Base-by-base conservation (phyloP, 2,329 filamentous ascomycete genomes). In the Fusarium secorum region DNA sequence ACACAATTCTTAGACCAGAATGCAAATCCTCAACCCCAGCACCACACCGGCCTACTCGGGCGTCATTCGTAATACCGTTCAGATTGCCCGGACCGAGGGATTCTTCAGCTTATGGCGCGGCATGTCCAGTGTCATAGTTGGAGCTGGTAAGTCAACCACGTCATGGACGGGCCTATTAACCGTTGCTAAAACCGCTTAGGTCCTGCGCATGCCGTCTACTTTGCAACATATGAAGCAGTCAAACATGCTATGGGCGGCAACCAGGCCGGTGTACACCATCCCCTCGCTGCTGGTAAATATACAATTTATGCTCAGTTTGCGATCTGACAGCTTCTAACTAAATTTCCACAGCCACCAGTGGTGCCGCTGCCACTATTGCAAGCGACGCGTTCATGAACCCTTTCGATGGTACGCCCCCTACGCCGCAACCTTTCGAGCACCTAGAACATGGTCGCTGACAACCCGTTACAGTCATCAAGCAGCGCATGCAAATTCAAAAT, bases 351-450 rank as follows among this genome's bases (percentile, higher is more conserved):
- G 96, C 94, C 68, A 91, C 94, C 70, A 97, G 94, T 79, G 96
- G 96, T 82, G 95, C 96, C 66, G 93, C 93, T 76, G 96, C 96
- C 72, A 98, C 96, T 11, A 98, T 98, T 80, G 93, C 95, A 38
- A 98, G 95, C 80, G 96, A 99, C 85, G 96, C 96, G 59, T 89
- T 99, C 73, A 99, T 99, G 96, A 99, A 98, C 79, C 96, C 96
- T 26, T 99, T 99, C 80, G 96, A 99, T 84, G 94, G 94, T 97
- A 87, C 77, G 89, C 39, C 33, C 30, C 38, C 20, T 48, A 87
- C 78, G 88, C 22, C 30, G 13, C 30, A 53, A 32, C 54, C 54
- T 39, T 39, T 24, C 46, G 24, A n/a, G 49, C 36, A 24, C 18
- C 11, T 8, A 28, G 24, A 30, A 42, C 13, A 15, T 20, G 13